A percentile compares a stretch with the other conserved stretches of the same genome.
phyloP scores from a whole-genome alignment of 495 filamentous ascomycete species.

The Pyronema omphalodes region DNA sequence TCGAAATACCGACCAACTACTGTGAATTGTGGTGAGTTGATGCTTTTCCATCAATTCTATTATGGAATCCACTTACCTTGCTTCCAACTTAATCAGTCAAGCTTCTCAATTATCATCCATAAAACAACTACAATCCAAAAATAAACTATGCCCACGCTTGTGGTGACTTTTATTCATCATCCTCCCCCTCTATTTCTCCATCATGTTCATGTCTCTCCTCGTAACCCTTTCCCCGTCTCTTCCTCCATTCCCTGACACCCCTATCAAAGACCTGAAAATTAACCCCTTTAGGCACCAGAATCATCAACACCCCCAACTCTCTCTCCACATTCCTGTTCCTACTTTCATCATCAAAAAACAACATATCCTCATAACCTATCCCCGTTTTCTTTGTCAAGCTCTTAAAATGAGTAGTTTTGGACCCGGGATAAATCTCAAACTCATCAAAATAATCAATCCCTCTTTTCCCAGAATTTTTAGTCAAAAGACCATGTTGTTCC shows the following conservation, averaged over 20 bases:
- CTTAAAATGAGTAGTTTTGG: conserved; percentile 71
- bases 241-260: conserved; percentile 69
- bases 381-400: conserved; percentile 47
- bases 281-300: conserved; percentile 61
- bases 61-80: no score
- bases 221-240: conserved; percentile 18
- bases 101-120: no score
- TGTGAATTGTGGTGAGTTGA: no score
- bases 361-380: conserved; percentile 58
- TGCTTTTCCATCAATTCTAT: no score
- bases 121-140: no score
- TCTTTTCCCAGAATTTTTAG: conserved; percentile 22
- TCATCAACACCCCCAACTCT: conserved; percentile 62
- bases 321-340: conserved; percentile 73
- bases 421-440: conserved; percentile 79
- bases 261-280: conserved; percentile 59
- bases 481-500: not conserved
- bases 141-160: no score
- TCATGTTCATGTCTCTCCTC: not conserved
- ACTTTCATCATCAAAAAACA: conserved; percentile 92
- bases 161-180: no score
- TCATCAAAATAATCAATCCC: conserved; percentile 64
- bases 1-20: no score
- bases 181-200: not conserved
- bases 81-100: no score